Conservation (phyloP, 2,329 filamentous ascomycete species). For the Achaetomium macrosporum region DNA sequence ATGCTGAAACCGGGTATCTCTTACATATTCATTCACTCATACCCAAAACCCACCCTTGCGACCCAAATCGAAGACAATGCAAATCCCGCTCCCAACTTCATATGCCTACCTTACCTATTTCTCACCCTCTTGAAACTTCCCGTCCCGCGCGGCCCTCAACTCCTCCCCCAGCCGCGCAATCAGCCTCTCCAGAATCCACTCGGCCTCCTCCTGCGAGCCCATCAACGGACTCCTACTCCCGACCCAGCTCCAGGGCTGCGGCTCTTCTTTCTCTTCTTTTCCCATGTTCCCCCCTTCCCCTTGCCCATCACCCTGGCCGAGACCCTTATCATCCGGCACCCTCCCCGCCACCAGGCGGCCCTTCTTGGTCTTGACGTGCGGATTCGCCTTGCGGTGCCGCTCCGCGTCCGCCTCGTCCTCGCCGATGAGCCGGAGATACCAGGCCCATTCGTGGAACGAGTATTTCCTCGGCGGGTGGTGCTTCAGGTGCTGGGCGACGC, state of each 20-base stretch:
- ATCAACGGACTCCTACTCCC: slow-evolving; percentile 34
- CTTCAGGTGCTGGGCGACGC: slow-evolving; percentile 58
- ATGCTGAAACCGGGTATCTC: too few species aligned
- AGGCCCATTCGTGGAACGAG: slow-evolving; percentile 78
- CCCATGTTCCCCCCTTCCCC: slow-evolving; percentile 24
- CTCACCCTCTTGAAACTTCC: background rate
- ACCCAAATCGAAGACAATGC: background rate
- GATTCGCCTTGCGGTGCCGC: slow-evolving; percentile 39
- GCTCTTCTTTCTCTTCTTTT: background rate
- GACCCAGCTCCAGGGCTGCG: slow-evolving; percentile 63
- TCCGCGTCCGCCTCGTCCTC: slow-evolving; percentile 51
- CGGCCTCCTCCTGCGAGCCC: slow-evolving; percentile 9
- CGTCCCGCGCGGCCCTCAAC: slow-evolving; percentile 32
- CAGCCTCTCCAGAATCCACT: slow-evolving; percentile 25
- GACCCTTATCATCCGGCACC: background rate
- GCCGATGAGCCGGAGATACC: slow-evolving; percentile 73
- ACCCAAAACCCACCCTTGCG: background rate
- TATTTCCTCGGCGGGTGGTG: slow-evolving; percentile 58
- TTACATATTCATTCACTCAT: background rate
- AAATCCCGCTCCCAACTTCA: background rate
- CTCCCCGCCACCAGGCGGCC: background rate
- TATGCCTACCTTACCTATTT: background rate
- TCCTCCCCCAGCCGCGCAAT: slow-evolving; percentile 50
- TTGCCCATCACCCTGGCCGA: background rate
- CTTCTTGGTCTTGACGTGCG: background rate